Base-by-base conservation (phyloP, 2,329 filamentous ascomycete species). In the Eutypa lata region DNA sequence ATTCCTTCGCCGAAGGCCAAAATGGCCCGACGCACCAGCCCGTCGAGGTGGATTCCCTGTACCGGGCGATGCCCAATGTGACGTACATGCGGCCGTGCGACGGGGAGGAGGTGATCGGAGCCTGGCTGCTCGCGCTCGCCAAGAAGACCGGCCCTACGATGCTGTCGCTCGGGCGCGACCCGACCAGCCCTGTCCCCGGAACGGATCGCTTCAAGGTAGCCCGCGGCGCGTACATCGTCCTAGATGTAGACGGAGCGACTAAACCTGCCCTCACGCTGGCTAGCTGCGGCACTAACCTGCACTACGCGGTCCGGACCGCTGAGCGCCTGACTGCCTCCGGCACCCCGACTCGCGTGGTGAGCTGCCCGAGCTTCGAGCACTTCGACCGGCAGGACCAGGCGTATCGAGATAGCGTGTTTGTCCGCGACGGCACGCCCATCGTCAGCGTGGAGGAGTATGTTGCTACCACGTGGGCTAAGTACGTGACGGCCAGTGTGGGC, bases 1-100 rank as follows among this genome's bases (percentile, higher is more conserved):
- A 82, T 66, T 75, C 72, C 2, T 77, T 81, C 45, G 79, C 76
- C 18, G 77, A 73, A 56, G 79, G 79, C 5, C 76, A 82, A 57
- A 76, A 82, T 57, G 80, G 79, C 0, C 80, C 78, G 1, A 82
- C 80, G 0, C 80, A 83, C 56, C 79, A 83, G 60, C 78, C 79
- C 2, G 76, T 82, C 37, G 79, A 77, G 47, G 63, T 81, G 1
- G 74, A 76, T 31, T 66, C 73, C 1, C 65, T 82, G 3, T 82
- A 76, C 57, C 75, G 80, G 2, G 73, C 79, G 7, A 81, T 82
- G 79, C 79, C 79, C 0, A 80, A 81, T 53, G 54, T 82, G 1
- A 64, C 76, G 0, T 81, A 80, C 58, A 77, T 82, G 48, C 75
- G 80, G 1, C 79, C 80, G 0, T 71, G 72, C n/a, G 80, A 83